phyloP scores from a whole-genome alignment of 2,329 filamentous ascomycete genomes.

The Fusarium annulatum region DNA sequence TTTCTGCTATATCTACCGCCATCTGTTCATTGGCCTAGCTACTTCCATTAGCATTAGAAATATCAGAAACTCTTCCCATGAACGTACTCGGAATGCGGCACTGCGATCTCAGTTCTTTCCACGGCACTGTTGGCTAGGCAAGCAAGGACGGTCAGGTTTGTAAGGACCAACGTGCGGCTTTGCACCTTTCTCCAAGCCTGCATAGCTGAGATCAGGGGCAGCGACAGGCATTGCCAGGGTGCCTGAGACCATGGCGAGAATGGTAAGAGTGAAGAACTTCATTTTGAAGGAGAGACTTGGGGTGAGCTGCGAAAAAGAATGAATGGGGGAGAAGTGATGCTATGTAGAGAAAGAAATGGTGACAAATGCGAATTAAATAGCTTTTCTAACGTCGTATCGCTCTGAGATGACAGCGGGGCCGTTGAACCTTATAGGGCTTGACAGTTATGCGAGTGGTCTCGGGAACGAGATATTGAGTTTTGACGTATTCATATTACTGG shows the following conservation, averaged over 20 bases:
- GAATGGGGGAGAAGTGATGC: neutral
- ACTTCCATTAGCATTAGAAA: no score
- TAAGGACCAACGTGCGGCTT: accelerated
- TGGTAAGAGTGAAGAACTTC: neutral
- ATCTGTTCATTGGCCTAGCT: no score
- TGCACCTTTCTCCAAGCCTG: accelerated
- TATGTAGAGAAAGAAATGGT: accelerated
- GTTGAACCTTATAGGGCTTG: neutral
- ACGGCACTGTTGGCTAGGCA: neutral
- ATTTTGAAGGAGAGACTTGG: neutral
- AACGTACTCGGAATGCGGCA: accelerated
- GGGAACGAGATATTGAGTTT: neutral
- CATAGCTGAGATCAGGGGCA: neutral
- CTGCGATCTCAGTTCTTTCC: neutral
- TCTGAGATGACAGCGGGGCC: neutral
- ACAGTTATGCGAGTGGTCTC: neutral
- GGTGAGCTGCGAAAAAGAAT: neutral
- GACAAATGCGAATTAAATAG: neutral
- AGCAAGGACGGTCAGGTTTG: neutral
- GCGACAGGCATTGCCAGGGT: neutral
- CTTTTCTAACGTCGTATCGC: neutral
- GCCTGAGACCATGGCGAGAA: neutral
- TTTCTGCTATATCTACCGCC: no score
- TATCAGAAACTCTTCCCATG: no score
- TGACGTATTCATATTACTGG: accelerated